These are phyloP conservation scores for Umbelopsis isabellina DNA, from an alignment of 192 early-diverging fungal genomes.

Conservation along the genomic window DNA sequence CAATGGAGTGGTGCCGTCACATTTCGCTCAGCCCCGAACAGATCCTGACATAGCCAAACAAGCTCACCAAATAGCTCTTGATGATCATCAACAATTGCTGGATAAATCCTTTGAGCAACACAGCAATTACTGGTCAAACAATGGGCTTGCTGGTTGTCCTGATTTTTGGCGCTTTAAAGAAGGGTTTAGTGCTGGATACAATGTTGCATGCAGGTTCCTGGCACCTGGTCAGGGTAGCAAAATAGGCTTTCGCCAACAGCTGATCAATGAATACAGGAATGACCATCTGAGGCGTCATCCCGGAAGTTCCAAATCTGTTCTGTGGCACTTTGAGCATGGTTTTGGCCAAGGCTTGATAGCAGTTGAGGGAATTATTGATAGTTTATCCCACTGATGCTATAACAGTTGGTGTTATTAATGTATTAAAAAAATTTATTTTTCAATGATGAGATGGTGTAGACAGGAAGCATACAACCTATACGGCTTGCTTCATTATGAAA, in stretches of 20 bases:
- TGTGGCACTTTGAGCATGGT: constrained; percentile 25
- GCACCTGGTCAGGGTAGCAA: constrained; percentile 7
- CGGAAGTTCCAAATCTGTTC: constrained; percentile 20
- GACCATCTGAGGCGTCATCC: constrained; percentile 18
- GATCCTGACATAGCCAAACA: neutral
- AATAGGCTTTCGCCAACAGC: constrained; percentile 22
- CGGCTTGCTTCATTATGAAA: too few species aligned
- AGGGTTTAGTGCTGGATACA: constrained; percentile 12
- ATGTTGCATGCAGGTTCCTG: constrained; percentile 12
- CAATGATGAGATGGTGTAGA: too few species aligned
- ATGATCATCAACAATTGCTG: neutral
- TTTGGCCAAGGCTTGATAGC: constrained; percentile 20
- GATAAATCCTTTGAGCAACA: neutral
- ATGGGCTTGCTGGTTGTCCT: neutral
- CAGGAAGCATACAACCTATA: too few species aligned
- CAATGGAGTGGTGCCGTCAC: neutral
- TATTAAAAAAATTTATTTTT: too few species aligned
- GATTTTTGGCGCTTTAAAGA: constrained; percentile 19
- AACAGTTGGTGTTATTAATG: too few species aligned
- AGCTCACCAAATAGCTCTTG: neutral
- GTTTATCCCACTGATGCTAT: too few species aligned
- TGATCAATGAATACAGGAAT: constrained; percentile 11
- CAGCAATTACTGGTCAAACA: neutral
- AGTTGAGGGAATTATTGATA: neutral
- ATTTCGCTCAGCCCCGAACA: neutral